Conservation (phyloP, 225 moss, liverwort and hornwort species). For the Neckera pumila region DNA sequence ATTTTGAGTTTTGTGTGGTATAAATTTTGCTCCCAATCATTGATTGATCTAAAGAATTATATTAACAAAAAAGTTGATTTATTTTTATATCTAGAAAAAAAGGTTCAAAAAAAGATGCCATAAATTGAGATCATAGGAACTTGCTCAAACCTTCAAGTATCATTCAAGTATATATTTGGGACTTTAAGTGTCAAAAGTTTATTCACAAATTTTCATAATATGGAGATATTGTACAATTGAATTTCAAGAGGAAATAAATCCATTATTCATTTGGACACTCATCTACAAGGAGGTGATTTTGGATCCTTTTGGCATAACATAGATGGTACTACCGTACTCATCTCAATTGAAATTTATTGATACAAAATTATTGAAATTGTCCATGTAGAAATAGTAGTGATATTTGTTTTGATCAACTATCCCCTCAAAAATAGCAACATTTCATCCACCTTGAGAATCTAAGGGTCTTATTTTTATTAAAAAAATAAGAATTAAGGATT, state of each 20-base stretch:
- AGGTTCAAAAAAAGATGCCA: background rate
- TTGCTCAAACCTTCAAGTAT: background rate
- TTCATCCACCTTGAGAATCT: rapidly evolving
- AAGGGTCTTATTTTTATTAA: background rate
- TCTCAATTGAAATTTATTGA: background rate
- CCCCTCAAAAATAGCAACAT: rapidly evolving
- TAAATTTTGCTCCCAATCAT: background rate
- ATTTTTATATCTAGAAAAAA: background rate
- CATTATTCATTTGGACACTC: too few relatives aligned
- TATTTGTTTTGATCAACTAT: background rate
- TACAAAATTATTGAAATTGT: background rate
- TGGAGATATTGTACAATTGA: background rate
- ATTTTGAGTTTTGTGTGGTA: background rate
- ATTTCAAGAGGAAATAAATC: background rate
- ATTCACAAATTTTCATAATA: background rate
- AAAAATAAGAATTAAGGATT: background rate
- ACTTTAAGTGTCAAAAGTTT: background rate
- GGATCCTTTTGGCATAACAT: background rate
- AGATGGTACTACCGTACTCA: rapidly evolving
- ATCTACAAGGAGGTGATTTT: rapidly evolving
- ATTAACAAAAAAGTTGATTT: background rate
- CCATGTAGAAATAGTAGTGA: background rate
- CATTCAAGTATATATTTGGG: rapidly evolving
- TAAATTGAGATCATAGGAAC: background rate
- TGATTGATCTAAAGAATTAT: background rate